phyloP scores from a whole-genome alignment of 768 basidiomycete genomes.

The Sarcodon sp. region DNA sequence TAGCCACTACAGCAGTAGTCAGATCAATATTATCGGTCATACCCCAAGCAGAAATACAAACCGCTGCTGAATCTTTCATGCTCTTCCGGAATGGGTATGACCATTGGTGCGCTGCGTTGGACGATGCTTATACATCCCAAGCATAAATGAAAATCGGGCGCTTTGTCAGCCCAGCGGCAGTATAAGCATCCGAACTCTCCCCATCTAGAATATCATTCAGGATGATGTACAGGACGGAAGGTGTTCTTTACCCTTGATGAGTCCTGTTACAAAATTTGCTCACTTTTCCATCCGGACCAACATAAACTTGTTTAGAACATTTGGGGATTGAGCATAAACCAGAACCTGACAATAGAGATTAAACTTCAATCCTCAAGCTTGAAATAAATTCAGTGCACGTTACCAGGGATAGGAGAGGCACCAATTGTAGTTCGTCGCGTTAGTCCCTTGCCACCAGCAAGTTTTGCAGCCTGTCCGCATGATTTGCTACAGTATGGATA shows the following conservation, averaged over 20 bases:
- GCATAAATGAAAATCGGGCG: slow-evolving; percentile 50
- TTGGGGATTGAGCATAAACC: slow-evolving; percentile 39
- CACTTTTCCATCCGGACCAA: slow-evolving; percentile 22
- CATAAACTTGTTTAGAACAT: slow-evolving; percentile 30
- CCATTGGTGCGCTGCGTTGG: slow-evolving; percentile 37
- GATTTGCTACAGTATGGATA: slow-evolving; percentile 30
- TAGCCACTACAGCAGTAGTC: slow-evolving; percentile 27
- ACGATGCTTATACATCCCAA: slow-evolving; percentile 40
- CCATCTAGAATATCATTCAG: slow-evolving; percentile 1
- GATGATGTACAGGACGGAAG: slow-evolving; percentile 19
- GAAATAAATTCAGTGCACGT: slow-evolving; percentile 11
- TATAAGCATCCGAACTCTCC: slow-evolving; percentile 39
- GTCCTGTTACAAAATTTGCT: slow-evolving; percentile 37
- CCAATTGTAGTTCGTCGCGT: not conserved
- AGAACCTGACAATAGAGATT: slow-evolving; percentile 7
- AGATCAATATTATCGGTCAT: not conserved
- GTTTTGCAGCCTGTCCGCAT: slow-evolving; percentile 1
- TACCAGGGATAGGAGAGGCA: not conserved
- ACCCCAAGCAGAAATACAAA: slow-evolving; percentile 15
- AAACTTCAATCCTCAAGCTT: slow-evolving; percentile 1
- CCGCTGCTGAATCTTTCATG: slow-evolving; percentile 58
- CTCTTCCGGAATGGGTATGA: slow-evolving; percentile 45
- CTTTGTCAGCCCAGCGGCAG: slow-evolving; percentile 45
- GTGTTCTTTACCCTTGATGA: slow-evolving; percentile 31
- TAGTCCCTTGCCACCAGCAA: not conserved